These are phyloP conservation scores for Endocladia muricata DNA, from an alignment of 31 red algal species.

Conservation along the genomic window DNA sequence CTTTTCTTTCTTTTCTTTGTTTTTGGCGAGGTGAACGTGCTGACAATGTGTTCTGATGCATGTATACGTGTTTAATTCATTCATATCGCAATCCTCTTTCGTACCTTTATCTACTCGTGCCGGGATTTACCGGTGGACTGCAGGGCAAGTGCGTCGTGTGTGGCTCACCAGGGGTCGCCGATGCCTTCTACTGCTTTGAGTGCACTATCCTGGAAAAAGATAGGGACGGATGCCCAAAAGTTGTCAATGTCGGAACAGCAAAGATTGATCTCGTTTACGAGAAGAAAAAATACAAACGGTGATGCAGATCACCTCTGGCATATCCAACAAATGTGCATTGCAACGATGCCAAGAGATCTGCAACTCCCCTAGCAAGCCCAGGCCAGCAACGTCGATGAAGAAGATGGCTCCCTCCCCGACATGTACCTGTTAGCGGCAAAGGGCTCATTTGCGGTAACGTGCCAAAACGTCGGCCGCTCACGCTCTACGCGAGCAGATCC, in stretches of 20 bases:
- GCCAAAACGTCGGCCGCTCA: background rate
- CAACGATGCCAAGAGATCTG: no score
- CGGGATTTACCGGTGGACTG: no score
- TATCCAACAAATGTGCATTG: no score
- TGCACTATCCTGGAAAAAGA: constrained; percentile 92
- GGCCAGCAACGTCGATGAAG: no score
- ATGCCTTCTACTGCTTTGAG: constrained; percentile 90
- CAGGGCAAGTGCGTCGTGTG: constrained; percentile 89
- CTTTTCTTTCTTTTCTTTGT: no score
- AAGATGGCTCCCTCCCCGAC: no score
- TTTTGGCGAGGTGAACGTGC: no score
- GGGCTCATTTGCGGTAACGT: background rate
- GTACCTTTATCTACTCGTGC: no score
- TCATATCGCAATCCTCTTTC: no score
- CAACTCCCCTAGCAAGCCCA: no score
- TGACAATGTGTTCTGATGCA: no score
- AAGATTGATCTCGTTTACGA: constrained; percentile 94
- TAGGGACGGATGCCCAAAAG: constrained; percentile 95
- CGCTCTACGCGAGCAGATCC: constrained; percentile 47
- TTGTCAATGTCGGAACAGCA: constrained; percentile 90
- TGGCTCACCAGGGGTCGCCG: constrained; percentile 81
- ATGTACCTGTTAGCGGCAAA: background rate
- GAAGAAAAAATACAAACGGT: constrained; percentile 88
- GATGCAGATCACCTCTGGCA: background rate
- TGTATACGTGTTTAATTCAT: no score